Evolutionary conservation across 1,284 basidiomycete species (phyloP), one percentile per base, ranked within the genome.

Genomic region (Malassezia pachydermatis): DNA sequence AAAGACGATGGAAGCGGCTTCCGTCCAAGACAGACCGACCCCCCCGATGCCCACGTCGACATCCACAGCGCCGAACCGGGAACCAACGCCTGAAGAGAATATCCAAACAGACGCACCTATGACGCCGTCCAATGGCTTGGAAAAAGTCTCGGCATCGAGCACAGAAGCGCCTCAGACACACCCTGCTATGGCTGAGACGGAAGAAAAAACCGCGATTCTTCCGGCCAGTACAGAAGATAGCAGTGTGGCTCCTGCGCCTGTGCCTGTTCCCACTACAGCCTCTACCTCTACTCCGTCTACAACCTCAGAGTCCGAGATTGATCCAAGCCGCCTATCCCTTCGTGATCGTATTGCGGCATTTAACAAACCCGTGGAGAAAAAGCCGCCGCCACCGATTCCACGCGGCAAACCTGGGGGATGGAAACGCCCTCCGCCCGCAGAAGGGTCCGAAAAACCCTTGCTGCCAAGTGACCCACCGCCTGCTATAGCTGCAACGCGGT

Each of bases 321-420:
- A 35, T 5, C 65, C 32, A 58, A 67, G 52, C 63, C 62, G 57
- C 35, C 51, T 65, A 45, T 63, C 65, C 4, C 58, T 67, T 38
- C 58, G 62, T 13, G 67, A 70, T n/a, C 59, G 67, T 14, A 61
- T 70, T 19, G 67, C 67, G 4, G 67, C 67, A 10, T 70, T 70
- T 57, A 69, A 70, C 52, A 66, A 69, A 45, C 60, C 65, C 0
- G 55, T 46, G 4, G 45, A 36, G 20, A 58, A 63, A 11, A 34
- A 54, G 2, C 14, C 37, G 2, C 57, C 66, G 22, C 67, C 66
- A 14, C 67, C 67, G 10, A 38, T 62, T 13, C 66, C 64, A 5
- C 54, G 55, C 24, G 59, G 48, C 19, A 68, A 67, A 45, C 65
- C 64, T 10, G 63, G 63, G 10, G 65, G 55, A 29, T 70, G 67